Conservation (phyloP, 164 flowering plant species). For the Kalanchoe fedtschenkoi region DNA sequence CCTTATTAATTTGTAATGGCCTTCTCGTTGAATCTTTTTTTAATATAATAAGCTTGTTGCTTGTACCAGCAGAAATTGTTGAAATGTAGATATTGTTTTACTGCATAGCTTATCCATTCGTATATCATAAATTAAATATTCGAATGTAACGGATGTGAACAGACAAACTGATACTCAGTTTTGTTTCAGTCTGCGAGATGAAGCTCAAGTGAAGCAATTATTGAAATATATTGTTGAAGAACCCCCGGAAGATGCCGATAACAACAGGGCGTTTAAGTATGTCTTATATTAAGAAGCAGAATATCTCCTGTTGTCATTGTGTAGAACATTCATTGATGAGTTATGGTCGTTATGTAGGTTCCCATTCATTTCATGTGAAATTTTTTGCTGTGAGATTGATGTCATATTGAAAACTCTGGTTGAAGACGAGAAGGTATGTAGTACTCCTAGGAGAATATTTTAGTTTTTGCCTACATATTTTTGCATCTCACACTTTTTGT, state of each 20-base stretch:
- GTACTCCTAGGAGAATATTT: neutral
- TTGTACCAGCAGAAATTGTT: neutral
- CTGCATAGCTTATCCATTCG: too few species aligned
- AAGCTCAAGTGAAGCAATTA: constrained; percentile 81
- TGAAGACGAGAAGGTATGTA: constrained; percentile 83
- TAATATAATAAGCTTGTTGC: neutral
- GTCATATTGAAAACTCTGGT: constrained; percentile 83
- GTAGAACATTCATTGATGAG: neutral
- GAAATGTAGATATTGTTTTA: neutral
- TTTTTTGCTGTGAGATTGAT: constrained; percentile 93
- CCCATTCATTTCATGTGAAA: constrained; percentile 90
- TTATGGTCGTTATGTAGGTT: constrained; percentile 41
- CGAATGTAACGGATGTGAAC: neutral
- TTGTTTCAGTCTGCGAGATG: constrained; percentile 65
- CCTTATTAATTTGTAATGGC: constrained; percentile 84
- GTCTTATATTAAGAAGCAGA: neutral
- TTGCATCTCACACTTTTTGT: neutral
- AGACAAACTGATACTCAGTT: neutral
- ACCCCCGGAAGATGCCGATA: constrained; percentile 74
- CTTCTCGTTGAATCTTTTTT: neutral
- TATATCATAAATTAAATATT: neutral
- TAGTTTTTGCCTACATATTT: too few species aligned
- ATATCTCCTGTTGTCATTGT: neutral
- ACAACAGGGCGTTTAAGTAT: constrained; percentile 80
- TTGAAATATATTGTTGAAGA: constrained; percentile 71